These are phyloP conservation scores for Phialophora tarda DNA, from an alignment of 2,329 filamentous ascomycete genomes.

Conservation along the genomic window DNA sequence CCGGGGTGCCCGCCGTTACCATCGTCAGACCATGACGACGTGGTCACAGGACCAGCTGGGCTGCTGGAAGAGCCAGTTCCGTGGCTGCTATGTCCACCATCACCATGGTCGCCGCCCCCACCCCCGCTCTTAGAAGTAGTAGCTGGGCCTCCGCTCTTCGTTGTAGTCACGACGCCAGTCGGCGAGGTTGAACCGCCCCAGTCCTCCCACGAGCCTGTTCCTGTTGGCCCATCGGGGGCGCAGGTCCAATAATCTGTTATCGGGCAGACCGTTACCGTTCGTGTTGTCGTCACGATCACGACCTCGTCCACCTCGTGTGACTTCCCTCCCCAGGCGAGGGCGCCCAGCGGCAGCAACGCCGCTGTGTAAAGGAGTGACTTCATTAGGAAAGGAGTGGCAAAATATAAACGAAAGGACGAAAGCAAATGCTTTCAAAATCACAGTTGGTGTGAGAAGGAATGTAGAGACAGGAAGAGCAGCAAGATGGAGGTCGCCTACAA, in stretches of 20 bases:
- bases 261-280: conserved; percentile 37
- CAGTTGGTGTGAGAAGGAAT: conserved; percentile 14
- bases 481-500: conserved; percentile 13
- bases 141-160: not conserved
- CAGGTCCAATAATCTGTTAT: conserved; percentile 35
- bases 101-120: conserved; percentile 5
- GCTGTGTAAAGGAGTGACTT: conserved; percentile 35
- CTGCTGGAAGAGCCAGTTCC: conserved; percentile 1
- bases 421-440: conserved; percentile 38
- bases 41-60: not conserved
- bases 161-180: conserved; percentile 4
- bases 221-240: conserved; percentile 27
- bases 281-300: conserved; percentile 30
- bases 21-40: not conserved
- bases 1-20: conserved; percentile 3
- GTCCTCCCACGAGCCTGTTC: conserved; percentile 4
- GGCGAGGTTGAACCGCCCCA: conserved; percentile 6
- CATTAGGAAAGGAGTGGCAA: conserved; percentile 36
- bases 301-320: conserved; percentile 28
- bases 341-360: conserved; percentile 32
- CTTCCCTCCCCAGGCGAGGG: conserved; percentile 19
- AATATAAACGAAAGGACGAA: conserved; percentile 39
- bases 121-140: conserved; percentile 13
- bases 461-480: conserved; percentile 13
- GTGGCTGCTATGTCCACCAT: conserved; percentile 11